Percentiles rank a stretch among this genome's conserved stretches.
phyloP scores from a whole-genome alignment of 805 yeast genomes.

The Torulaspora quercuum region DNA sequence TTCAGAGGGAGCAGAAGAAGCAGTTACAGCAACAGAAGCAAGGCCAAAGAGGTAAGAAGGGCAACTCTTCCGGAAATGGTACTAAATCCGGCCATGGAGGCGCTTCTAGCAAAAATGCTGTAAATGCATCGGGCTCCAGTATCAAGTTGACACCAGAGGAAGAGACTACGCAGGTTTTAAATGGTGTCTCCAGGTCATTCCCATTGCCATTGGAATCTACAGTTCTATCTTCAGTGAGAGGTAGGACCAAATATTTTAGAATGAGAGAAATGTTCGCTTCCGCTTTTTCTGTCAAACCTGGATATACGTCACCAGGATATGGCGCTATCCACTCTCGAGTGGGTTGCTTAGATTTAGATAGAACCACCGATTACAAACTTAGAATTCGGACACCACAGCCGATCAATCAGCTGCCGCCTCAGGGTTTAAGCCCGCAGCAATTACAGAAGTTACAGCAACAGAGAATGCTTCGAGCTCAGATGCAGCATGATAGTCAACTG shows the following conservation, averaged over 20 bases:
- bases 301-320: constrained; percentile 55
- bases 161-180: constrained; percentile 86
- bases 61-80: constrained; percentile 10
- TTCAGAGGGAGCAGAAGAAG: constrained; percentile 30
- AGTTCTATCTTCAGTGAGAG: constrained; percentile 63
- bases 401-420: constrained; percentile 23
- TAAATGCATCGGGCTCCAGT: background rate
- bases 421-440: constrained; percentile 26
- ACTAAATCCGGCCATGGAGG: constrained; percentile 8
- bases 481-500: constrained; percentile 30
- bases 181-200: constrained; percentile 76
- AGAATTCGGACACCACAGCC: constrained; percentile 50
- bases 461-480: constrained; percentile 31
- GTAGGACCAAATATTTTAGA: constrained; percentile 70
- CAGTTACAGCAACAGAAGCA: constrained; percentile 36
- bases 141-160: constrained; percentile 75
- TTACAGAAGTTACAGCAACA: constrained; percentile 27
- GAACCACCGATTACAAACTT: constrained; percentile 60
- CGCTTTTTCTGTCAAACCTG: constrained; percentile 44
- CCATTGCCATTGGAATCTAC: constrained; percentile 83
- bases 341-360: constrained; percentile 73
- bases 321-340: constrained; percentile 52
- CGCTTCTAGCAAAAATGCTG: constrained; percentile 12
- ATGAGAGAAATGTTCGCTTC: constrained; percentile 94
- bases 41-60: constrained; percentile 28